phyloP scores from a whole-genome alignment of 2,329 filamentous ascomycete species.

The Phaeosphaeria sp. region DNA sequence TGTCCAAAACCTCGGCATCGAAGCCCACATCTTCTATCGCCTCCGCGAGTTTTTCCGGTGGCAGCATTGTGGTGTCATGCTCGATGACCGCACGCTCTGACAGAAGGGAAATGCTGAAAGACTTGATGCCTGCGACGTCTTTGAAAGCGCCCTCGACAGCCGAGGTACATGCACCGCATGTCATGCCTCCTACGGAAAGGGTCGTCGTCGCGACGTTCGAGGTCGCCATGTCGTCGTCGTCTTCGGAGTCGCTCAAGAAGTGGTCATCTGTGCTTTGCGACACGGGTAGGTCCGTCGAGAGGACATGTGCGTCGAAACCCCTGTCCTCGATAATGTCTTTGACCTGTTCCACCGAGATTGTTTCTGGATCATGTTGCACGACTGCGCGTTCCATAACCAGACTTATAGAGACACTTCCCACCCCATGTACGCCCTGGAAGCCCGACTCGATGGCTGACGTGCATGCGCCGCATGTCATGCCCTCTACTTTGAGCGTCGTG shows the following conservation, averaged over 20 bases:
- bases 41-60: constrained; percentile 61
- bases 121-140: constrained; percentile 73
- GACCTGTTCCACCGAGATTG: constrained; percentile 76
- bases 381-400: constrained; percentile 97
- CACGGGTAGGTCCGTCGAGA: constrained; percentile 77
- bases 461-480: constrained; percentile 89
- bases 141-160: constrained; percentile 83
- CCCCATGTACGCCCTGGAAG: constrained; percentile 81
- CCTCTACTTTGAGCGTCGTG: constrained; percentile 87
- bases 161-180: constrained; percentile 87
- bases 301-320: constrained; percentile 88
- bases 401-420: constrained; percentile 87
- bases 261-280: constrained; percentile 48
- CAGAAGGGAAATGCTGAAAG: constrained; percentile 81
- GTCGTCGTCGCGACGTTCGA: constrained; percentile 66
- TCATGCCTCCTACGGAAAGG: constrained; percentile 85
- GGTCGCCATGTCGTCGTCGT: constrained; percentile 35
- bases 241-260: constrained; percentile 46
- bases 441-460: constrained; percentile 94
- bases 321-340: constrained; percentile 88
- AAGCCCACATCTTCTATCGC: constrained; percentile 76
- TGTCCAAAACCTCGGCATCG: constrained; percentile 78
- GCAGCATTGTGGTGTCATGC: constrained; percentile 68
- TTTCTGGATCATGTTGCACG: constrained; percentile 81
- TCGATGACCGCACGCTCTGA: constrained; percentile 86